These are phyloP conservation scores for Fusarium lateritium DNA, from an alignment of 2,329 filamentous ascomycete genomes.

Conservation along the genomic window DNA sequence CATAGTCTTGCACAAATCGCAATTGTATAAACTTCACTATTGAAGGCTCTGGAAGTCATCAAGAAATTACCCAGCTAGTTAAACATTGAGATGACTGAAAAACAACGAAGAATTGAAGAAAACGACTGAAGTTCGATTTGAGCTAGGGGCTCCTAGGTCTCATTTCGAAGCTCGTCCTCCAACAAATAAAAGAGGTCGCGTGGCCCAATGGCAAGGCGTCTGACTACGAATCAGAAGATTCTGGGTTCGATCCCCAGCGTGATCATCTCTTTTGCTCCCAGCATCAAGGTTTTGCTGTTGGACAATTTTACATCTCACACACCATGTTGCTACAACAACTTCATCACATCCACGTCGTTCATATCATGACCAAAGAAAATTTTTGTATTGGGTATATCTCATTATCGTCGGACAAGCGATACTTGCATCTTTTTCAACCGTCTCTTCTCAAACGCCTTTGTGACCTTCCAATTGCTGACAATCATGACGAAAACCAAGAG, in stretches of 20 bases:
- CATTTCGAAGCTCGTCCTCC: too few species aligned
- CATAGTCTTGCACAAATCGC: too few species aligned
- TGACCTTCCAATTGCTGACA: constrained; percentile 35
- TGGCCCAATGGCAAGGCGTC: constrained; percentile 42
- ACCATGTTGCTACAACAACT: neutral
- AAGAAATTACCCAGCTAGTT: too few species aligned
- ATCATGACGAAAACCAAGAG: constrained; percentile 36
- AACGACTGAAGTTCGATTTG: too few species aligned
- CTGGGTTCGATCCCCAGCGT: constrained; percentile 42
- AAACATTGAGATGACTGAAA: too few species aligned
- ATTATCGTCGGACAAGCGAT: neutral
- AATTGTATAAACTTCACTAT: too few species aligned
- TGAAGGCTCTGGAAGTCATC: too few species aligned
- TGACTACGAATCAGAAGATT: constrained; percentile 44
- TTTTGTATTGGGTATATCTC: neutral
- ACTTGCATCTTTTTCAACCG: constrained; percentile 34
- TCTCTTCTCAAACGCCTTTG: constrained; percentile 29
- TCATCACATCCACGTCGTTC: neutral
- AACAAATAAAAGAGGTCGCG: constrained; percentile 22
- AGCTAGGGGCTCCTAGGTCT: too few species aligned
- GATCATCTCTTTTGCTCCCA: constrained; percentile 11
- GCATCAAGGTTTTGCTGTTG: too few species aligned
- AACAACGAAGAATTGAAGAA: too few species aligned
- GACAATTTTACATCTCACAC: too few species aligned
- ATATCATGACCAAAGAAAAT: neutral